Base-by-base conservation (phyloP, 2,329 filamentous ascomycete genomes). In the Nigrospora osmanthi region DNA sequence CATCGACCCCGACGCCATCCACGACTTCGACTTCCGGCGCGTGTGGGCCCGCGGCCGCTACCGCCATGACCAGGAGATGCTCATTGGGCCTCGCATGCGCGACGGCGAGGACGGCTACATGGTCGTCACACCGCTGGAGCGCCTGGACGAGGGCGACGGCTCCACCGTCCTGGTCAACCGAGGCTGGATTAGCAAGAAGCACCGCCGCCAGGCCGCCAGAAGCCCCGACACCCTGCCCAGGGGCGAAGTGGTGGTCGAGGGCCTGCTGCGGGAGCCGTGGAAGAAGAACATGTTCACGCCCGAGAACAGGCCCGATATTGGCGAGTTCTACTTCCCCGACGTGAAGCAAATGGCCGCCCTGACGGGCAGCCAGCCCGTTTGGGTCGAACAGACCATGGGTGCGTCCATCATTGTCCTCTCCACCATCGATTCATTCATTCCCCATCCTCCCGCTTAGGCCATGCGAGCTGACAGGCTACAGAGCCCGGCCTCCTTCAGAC, bases 261-360 rank as follows among this genome's bases (percentile, higher is more conserved):
- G 93, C 0, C 58, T 98, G 62, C 62, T 98, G 61, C 70, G 93
- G 48, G 81, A 93, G 68, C 91, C 91, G 10, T 95, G 88, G 80
- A 93, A 95, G 76, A 95, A 91, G 75, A 98, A 98, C 64, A 85
- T 90, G 78, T 98, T 98, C 64, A 98, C 93, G 45, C 93, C 93
- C 0, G 82, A 86, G 0, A 98, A 98, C 57, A 73, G 80, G 54
- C 91, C 91, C 0, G 83, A 90, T 54, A 81, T 82, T 59, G 80
- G 84, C 47, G 83, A 89, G 64, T 98, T 94, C 63, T 95, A 95
- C 68, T 98, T 98, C 59, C 91, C 93, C 0, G 91, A 95, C 65
- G 88, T 98, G 19, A 66, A 76, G 56, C 81, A 96, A 72, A 98
- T 98, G 93, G 93, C 93, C 2, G 73, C 72, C 49, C 67, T 89